Percentiles rank a stretch among this genome's conserved stretches.
These are phyloP conservation scores for Sporopachydermia quercuum DNA, from an alignment of 805 yeast species.

Conservation along the genomic window DNA sequence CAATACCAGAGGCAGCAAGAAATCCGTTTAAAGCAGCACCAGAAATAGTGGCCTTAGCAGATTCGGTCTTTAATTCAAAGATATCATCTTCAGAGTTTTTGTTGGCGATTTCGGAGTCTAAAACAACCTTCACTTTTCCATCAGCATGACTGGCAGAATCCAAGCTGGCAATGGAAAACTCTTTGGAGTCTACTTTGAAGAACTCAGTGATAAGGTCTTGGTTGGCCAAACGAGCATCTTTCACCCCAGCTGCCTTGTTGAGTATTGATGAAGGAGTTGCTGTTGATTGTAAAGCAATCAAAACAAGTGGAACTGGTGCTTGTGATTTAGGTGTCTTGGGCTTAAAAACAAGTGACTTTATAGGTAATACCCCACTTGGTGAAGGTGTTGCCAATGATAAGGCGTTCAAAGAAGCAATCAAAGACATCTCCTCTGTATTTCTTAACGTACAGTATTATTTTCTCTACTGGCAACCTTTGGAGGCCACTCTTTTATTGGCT, in stretches of 20 bases:
- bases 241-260: slow-evolving; percentile 53
- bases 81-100: slow-evolving; percentile 21
- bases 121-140: slow-evolving; percentile 42
- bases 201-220: slow-evolving; percentile 61
- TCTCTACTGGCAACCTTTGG: too few relatives aligned
- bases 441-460: too few relatives aligned
- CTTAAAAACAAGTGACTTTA: slow-evolving; percentile 49
- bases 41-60: slow-evolving; percentile 23
- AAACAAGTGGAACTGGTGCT: slow-evolving; percentile 63
- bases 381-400: slow-evolving; percentile 44
- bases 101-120: slow-evolving; percentile 36
- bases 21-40: slow-evolving; percentile 24
- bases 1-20: slow-evolving; percentile 33
- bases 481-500: too few relatives aligned
- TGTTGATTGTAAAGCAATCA: slow-evolving; percentile 56
- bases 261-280: slow-evolving; percentile 51
- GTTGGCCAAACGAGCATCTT: slow-evolving; percentile 80
- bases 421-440: too few relatives aligned
- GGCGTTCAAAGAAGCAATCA: slow-evolving; percentile 53
- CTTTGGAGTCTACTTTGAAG: slow-evolving; percentile 41
- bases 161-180: slow-evolving; percentile 44
- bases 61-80: slow-evolving; percentile 20
- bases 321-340: slow-evolving; percentile 83
- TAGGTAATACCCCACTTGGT: slow-evolving; percentile 32
- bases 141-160: slow-evolving; percentile 25